Conservation (phyloP, 169 alveolate genomes). For the Plasmodium inui region DNA sequence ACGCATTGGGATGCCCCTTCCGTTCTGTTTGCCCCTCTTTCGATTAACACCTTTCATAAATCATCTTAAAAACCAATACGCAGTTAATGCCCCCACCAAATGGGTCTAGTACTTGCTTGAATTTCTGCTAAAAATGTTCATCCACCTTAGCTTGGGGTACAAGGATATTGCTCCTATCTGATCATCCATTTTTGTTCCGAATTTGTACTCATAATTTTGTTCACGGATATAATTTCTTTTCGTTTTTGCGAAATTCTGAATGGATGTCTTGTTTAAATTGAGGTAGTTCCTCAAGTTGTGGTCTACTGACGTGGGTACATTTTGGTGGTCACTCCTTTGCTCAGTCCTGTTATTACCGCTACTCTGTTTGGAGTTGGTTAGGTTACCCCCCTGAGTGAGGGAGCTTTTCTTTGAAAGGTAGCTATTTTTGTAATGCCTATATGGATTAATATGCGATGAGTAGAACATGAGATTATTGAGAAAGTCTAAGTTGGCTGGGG, state of each 20-base stretch:
- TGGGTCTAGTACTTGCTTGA: slow-evolving; percentile 1
- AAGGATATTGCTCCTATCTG: background rate
- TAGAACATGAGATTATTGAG: slow-evolving; percentile 4
- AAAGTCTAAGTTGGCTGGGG: background rate
- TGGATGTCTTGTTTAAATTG: slow-evolving; percentile 25
- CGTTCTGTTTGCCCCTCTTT: background rate
- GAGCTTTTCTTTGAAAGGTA: background rate
- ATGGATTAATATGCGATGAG: slow-evolving; percentile 17
- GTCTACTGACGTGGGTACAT: background rate
- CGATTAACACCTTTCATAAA: background rate
- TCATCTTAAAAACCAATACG: too few species aligned
- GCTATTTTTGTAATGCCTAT: slow-evolving; percentile 10
- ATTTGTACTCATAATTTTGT: background rate
- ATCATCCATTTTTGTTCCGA: background rate
- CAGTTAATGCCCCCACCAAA: background rate
- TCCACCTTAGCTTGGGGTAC: slow-evolving; percentile 54
- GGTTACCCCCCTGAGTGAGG: background rate
- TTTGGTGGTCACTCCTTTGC: background rate
- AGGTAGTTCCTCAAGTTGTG: slow-evolving; percentile 12
- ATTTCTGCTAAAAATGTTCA: slow-evolving; percentile 44
- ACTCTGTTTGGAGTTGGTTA: background rate
- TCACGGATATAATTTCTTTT: background rate
- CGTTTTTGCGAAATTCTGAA: slow-evolving; percentile 20
- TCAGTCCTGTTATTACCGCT: background rate
- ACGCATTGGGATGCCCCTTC: background rate